Evolutionary conservation across 768 basidiomycete species (phyloP).

Genomic region (Lepiota subincarnata): DNA sequence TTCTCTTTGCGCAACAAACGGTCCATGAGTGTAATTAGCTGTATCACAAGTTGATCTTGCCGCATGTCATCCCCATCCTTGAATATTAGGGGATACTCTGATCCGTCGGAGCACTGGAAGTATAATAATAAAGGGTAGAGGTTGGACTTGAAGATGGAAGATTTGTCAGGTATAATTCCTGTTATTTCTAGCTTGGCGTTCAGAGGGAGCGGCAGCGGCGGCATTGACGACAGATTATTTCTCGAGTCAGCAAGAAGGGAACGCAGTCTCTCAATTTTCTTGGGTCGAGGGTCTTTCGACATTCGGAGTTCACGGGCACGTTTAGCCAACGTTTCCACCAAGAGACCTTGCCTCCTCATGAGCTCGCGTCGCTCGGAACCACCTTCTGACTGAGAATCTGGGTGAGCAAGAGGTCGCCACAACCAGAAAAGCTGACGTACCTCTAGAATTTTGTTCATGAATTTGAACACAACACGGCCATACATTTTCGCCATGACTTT

Average conservation of each 20-base stretch:
- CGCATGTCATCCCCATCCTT: slow-evolving; percentile 99
- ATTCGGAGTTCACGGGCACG: slow-evolving; percentile 83
- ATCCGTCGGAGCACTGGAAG: slow-evolving; percentile 81
- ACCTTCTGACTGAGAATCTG: slow-evolving; percentile 49
- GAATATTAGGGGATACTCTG: slow-evolving; percentile 93
- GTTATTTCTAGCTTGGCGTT: slow-evolving; percentile 83
- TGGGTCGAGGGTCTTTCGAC: slow-evolving; percentile 90
- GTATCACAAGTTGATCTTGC: slow-evolving; percentile 97
- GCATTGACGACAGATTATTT: slow-evolving; percentile 74
- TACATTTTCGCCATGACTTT: slow-evolving; percentile 90
- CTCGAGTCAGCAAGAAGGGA: slow-evolving; percentile 80
- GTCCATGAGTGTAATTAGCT: slow-evolving; percentile 99
- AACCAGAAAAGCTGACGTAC: slow-evolving; percentile 33
- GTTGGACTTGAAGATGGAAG: slow-evolving; percentile 96
- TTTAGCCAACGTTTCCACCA: slow-evolving; percentile 81
- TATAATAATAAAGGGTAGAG: slow-evolving; percentile 88
- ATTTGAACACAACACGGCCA: slow-evolving; percentile 84
- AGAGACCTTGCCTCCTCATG: slow-evolving; percentile 87
- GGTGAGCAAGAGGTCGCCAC: background rate
- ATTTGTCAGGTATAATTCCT: slow-evolving; percentile 88
- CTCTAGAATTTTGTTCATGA: slow-evolving; percentile 85
- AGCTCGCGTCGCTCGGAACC: slow-evolving; percentile 81
- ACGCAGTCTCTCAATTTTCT: slow-evolving; percentile 97
- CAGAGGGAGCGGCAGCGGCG: slow-evolving; percentile 83
- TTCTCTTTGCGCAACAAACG: slow-evolving; percentile 90